phyloP scores from a whole-genome alignment of 345 rosid genomes.

The Erucastrum elatum region DNA sequence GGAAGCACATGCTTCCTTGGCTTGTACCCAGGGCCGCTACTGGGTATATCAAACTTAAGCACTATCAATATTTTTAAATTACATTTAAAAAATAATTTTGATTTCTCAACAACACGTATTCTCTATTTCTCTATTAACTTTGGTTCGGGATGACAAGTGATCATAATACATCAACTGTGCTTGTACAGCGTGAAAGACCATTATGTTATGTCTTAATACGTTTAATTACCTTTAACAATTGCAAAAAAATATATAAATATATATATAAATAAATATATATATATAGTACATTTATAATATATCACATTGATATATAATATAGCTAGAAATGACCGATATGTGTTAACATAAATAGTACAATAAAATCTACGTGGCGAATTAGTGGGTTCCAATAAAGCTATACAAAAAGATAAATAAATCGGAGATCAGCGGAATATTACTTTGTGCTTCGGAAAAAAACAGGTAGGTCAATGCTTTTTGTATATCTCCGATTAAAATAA shows the following conservation, averaged over 20 bases:
- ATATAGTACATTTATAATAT: background rate
- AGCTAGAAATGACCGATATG: background rate
- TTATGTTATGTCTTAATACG: background rate
- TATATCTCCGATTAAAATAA: background rate
- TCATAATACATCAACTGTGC: background rate
- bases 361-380: conserved; percentile 13
- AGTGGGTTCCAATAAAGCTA: conserved; percentile 33
- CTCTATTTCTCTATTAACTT: background rate
- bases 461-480: conserved; percentile 16
- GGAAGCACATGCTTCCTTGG: too few relatives aligned
- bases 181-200: background rate
- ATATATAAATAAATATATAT: too few relatives aligned
- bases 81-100: background rate
- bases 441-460: background rate
- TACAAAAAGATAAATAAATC: background rate
- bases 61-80: background rate
- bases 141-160: background rate
- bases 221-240: background rate
- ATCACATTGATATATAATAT: background rate
- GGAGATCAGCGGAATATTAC: conserved; percentile 21
- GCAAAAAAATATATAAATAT: background rate
- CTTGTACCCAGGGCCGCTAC: too few relatives aligned
- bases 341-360: background rate
- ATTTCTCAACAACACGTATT: background rate
- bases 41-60: too few relatives aligned